Evolutionary conservation across 1,284 basidiomycete genomes (phyloP).

Genomic region (Paramarasmius palmivorus): DNA sequence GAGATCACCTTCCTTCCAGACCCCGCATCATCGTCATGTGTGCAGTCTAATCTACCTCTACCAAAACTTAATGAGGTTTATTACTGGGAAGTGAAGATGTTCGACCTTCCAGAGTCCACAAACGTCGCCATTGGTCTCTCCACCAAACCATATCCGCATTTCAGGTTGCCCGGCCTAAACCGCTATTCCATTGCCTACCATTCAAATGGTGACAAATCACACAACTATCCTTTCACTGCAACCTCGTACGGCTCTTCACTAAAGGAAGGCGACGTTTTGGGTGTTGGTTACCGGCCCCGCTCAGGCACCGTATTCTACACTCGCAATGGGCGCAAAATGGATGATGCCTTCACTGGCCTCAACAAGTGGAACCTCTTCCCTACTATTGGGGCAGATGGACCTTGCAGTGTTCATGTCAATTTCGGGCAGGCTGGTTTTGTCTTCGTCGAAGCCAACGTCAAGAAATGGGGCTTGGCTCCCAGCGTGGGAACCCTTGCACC

Average conservation of each 20-base stretch:
- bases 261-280: conserved; percentile 93
- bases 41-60: conserved; percentile 92
- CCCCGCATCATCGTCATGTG: conserved; percentile 88
- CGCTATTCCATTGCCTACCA: conserved; percentile 96
- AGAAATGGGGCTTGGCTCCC: conserved; percentile 97
- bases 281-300: conserved; percentile 90
- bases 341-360: conserved; percentile 90
- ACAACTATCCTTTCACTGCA: conserved; percentile 95
- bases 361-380: conserved; percentile 92
- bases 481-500: conserved; percentile 94
- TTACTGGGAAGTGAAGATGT: conserved; percentile 98
- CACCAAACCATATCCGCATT: conserved; percentile 93
- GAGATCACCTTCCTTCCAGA: conserved; percentile 96
- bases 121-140: conserved; percentile 88
- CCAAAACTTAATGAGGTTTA: conserved; percentile 97
- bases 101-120: conserved; percentile 85
- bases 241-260: conserved; percentile 84
- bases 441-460: conserved; percentile 97
- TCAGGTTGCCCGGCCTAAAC: conserved; percentile 87
- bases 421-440: conserved; percentile 95
- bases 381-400: conserved; percentile 91
- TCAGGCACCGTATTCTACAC: conserved; percentile 98
- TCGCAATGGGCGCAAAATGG: conserved; percentile 91
- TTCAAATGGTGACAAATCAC: conserved; percentile 95
- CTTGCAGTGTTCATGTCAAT: conserved; percentile 93